Evolutionary conservation across 1,139 yeast genomes (phyloP), one percentile per base, ranked within the genome.

Genomic region (Hemisphaericaspora xylofermentans): DNA sequence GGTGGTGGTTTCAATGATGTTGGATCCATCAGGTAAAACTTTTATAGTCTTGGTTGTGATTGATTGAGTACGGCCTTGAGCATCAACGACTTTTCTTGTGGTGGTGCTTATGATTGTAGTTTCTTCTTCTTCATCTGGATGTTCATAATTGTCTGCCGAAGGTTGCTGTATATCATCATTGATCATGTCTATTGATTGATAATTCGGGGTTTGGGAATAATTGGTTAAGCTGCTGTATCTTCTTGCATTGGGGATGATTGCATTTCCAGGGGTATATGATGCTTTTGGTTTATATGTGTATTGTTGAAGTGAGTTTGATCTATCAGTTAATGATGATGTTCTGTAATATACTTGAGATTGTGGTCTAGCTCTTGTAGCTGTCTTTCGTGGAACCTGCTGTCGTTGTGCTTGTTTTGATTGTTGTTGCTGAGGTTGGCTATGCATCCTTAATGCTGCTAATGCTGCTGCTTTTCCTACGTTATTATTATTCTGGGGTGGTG

Each of bases 381-480:
- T 16, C 15, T 16, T 16, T 41, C 42, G 22, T 39, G 38, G 32
- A 19, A 40, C 34, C 22, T 33, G 43, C 30, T 42, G 49, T 16
- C 36, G 48, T n/a, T 35, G 49, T 17, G 40, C 46, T 16, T 41
- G 45, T 29, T 46, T 49, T 19, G 35, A 50, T 48, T 47, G 57
- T 51, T 19, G 22, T 24, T 24, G 27, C 13, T 24, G 27, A 12
- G 27, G 27, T 24, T 24, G 33, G 15, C 46, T 39, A 49, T 68
- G 74, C 47, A 64, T 55, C 44, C 66, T 56, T 27, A 71, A 52
- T 6, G 78, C 78, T 1, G 76, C 76, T 39, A 58, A 46, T 2
- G 76, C 76, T 1, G 77, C 77, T 1, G 77, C 76, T 44, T 53
- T 61, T 13, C 74, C 74, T 18, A 76, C 78, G 21, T 61, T 50